phyloP scores from a whole-genome alignment of 2,329 filamentous ascomycete genomes.

The Alternaria dauci region DNA sequence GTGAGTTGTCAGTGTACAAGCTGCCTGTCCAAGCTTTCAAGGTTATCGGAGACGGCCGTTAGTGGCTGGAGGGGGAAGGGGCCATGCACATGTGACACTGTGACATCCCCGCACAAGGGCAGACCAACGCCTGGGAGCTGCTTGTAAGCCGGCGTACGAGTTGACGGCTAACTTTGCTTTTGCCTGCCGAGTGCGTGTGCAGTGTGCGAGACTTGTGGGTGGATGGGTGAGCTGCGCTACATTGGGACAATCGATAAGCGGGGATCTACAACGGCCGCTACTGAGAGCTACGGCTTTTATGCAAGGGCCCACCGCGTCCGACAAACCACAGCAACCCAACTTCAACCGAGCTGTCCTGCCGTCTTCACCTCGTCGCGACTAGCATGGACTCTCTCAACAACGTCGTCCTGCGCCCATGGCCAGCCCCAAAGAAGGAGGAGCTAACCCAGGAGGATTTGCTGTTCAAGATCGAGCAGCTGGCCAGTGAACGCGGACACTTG shows the following conservation, averaged over 20 bases:
- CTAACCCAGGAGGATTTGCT: constrained; percentile 64
- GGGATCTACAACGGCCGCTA: constrained; percentile 19
- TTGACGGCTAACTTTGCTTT: neutral
- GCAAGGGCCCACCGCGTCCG: constrained; percentile 26
- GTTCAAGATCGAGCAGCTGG: constrained; percentile 80
- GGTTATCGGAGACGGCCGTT: constrained; percentile 39
- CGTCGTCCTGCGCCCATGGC: constrained; percentile 71
- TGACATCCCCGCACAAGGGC: constrained; percentile 10
- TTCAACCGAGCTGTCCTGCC: constrained; percentile 8
- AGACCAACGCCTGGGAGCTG: constrained; percentile 7
- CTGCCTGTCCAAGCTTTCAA: constrained; percentile 30
- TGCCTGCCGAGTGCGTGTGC: neutral
- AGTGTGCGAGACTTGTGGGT: constrained; percentile 4
- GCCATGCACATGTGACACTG: constrained; percentile 29
- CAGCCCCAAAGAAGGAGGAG: constrained; percentile 60
- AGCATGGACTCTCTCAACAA: constrained; percentile 47
- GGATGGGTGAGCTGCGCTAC: constrained; percentile 8
- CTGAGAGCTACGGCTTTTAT: constrained; percentile 26
- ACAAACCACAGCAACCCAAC: constrained; percentile 19
- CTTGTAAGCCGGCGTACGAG: neutral
- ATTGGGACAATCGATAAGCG: constrained; percentile 19
- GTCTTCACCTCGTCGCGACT: neutral
- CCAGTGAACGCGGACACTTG: constrained; percentile 81
- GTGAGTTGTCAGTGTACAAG: constrained; percentile 28
- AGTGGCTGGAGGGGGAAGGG: constrained; percentile 29